Percentiles rank a stretch among this genome's conserved stretches.
These are phyloP conservation scores for Phialophora chinensis DNA, from an alignment of 2,329 filamentous ascomycete species.

Conservation along the genomic window DNA sequence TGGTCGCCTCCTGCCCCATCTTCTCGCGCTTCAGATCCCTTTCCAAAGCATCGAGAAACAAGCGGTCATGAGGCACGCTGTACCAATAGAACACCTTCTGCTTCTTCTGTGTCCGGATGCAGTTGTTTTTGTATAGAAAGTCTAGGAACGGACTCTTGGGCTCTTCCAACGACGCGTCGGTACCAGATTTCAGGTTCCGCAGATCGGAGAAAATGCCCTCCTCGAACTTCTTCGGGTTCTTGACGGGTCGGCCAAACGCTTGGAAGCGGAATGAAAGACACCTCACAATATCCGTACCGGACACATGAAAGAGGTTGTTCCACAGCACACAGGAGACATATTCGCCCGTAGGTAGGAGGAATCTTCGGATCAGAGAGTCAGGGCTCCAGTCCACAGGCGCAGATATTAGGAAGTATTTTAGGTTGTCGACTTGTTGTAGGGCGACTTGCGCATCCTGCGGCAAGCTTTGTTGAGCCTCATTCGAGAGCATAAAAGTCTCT, in stretches of 20 bases:
- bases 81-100: slow-evolving; percentile 99
- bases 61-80: slow-evolving; percentile 94
- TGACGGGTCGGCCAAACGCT: slow-evolving; percentile 95
- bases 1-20: slow-evolving; percentile 98
- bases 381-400: slow-evolving; percentile 97
- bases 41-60: slow-evolving; percentile 97
- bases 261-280: slow-evolving; percentile 98
- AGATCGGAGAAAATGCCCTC: slow-evolving; percentile 99
- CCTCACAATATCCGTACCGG: slow-evolving; percentile 97
- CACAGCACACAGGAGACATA: slow-evolving; percentile 98
- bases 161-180: slow-evolving; percentile 96
- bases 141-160: slow-evolving; percentile 98
- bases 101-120: slow-evolving; percentile 99
- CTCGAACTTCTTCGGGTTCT: slow-evolving; percentile 99
- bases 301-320: slow-evolving; percentile 99
- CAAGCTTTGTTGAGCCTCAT: slow-evolving; percentile 93
- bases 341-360: slow-evolving; percentile 94
- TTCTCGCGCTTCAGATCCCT: slow-evolving; percentile 98
- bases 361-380: slow-evolving; percentile 95
- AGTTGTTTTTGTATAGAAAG: slow-evolving; percentile 99
- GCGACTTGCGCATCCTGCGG: slow-evolving; percentile 97
- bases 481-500: slow-evolving; percentile 98
- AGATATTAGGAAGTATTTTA: slow-evolving; percentile 99
- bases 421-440: slow-evolving; percentile 95
- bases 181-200: slow-evolving; percentile 96